Base-by-base conservation (phyloP, 257 asterid species). In the Catharanthus roseus region DNA sequence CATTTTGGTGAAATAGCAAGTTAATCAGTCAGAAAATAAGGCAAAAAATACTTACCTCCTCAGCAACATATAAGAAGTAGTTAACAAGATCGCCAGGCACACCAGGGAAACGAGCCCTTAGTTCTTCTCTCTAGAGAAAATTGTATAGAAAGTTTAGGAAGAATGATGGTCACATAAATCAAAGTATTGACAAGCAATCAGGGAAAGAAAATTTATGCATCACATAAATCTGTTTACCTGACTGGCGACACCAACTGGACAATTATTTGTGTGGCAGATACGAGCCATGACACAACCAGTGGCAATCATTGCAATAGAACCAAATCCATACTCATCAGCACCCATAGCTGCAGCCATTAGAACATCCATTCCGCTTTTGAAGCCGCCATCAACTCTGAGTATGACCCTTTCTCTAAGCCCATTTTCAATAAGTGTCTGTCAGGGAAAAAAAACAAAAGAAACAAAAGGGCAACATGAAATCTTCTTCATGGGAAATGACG, bases 211-310 rank as follows among this genome's bases (percentile, higher is more conserved):
- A 41, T 26, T 53, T 15, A 33, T 28, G 11, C 24, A 70, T 12
- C 57, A 41, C 11, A 49, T 69, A 49, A 71, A 31, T 38, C 67
- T 24, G 55, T 39, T 77, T 72, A 95, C 99, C 97, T 95, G 99
- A 72, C 99, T 95, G 77, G 99, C 99, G 73, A 95, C 99, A 72
- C 99, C 99, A 76, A 95, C 99, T 29, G 99, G 99, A 75, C 99
- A 95, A 82, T 95, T 95, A 56, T 95, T 95, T 42, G 99, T 95
- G 88, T 95, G 99, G 85, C 99, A 95, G 51, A 95, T 95, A 75
- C 97, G 99, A 70, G 99, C 99, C 99, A 95, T 95, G 65, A 95
- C 88, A 75, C 99, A 95, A 61, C 99, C 99, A 47, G 99, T 95
- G 76, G 99, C 99, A 77, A 95, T 95, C 99, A 95, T 95, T 68